Base-by-base conservation (phyloP, 371 early-diverging fungal species). In the Lichtheimia hyalospora region DNA sequence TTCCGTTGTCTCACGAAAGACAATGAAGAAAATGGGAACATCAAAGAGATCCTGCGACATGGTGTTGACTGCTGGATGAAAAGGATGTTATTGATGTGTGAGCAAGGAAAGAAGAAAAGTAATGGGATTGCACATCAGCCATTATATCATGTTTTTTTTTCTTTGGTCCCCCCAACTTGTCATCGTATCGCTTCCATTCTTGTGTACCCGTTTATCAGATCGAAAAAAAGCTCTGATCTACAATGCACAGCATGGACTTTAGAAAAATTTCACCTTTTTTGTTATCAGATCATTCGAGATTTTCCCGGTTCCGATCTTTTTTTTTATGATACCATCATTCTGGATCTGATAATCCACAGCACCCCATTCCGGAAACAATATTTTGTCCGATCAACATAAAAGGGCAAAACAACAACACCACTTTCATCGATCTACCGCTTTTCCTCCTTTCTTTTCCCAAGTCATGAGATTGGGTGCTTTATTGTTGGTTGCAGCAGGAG, bases 1-100 rank as follows among this genome's bases (percentile, higher is more conserved):
- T 62, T 77, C 77, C 10, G 72, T 71, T 4, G 93, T 88, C 80
- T 94, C 95, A 60, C 95, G 83, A 66, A 93, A 88, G 57, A 93
- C 64, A 53, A 95, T 89, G 64, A 95, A 92, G 75, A 91, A 95
- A 61, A 92, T 84, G 8, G 94, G 91, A 3, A 92, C 81, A 46
- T 89, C 84, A 66, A 92, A 92, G 24, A 87, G 70, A 62, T 82
- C 80, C 23, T 53, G 53, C n/a, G 53, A 24, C 28, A 24, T 28
- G 13, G 23, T 28, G 25, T 18, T 34, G 53, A 23, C 13, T 23
- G 46, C n/a, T 18, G 21, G 46, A n/a, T 13, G 25, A 34, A 39
- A 53, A 18, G 39, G 34, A n/a, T 21, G 34, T 3, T 27, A 27
- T 27, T 27, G 27, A 27, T 27, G 27, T 27, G 27, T 27, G 27